These are phyloP conservation scores for Neurospora cerealis DNA, from an alignment of 495 filamentous ascomycete species.

Conservation along the genomic window DNA sequence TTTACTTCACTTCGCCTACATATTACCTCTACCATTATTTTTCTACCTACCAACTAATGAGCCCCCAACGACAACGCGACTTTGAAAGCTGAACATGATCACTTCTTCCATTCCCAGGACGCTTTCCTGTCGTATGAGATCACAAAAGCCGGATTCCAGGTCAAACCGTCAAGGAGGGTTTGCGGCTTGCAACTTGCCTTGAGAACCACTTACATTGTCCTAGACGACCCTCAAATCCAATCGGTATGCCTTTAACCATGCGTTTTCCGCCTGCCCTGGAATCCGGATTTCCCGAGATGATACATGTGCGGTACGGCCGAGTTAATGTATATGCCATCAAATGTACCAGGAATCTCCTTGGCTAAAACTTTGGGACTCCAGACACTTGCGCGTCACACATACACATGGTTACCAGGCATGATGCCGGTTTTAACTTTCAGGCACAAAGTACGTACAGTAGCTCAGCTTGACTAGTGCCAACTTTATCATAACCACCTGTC, in stretches of 20 bases:
- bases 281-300: background rate
- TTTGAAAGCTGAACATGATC: background rate
- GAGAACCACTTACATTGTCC: background rate
- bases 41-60: background rate
- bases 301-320: background rate
- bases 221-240: background rate
- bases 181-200: background rate
- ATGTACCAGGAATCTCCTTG: background rate
- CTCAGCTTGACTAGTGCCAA: background rate
- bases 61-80: background rate
- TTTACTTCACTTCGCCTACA: background rate
- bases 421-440: background rate
- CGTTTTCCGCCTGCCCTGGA: background rate
- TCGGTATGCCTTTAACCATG: background rate
- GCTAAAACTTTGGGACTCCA: background rate
- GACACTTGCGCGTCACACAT: background rate
- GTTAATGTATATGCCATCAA: background rate
- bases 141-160: background rate
- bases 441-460: background rate
- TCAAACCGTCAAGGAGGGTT: background rate
- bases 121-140: background rate
- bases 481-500: background rate
- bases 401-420: background rate
- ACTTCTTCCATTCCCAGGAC: background rate
- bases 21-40: background rate